Evolutionary conservation across 345 rosid species (phyloP).

Genomic region (Pseudoturritis turrita): DNA sequence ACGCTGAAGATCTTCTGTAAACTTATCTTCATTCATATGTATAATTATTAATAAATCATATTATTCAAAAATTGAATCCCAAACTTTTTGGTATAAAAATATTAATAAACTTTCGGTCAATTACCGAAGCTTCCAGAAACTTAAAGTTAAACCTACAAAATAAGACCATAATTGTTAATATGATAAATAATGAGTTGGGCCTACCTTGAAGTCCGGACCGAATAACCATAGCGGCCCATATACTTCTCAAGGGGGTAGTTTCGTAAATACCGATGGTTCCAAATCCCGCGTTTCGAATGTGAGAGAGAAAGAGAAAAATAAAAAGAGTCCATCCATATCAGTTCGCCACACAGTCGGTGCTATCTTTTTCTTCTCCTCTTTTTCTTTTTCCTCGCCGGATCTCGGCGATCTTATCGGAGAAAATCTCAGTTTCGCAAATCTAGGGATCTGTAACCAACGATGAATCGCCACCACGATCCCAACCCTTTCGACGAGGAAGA

Average conservation of each 20-base stretch:
- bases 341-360: slow-evolving; percentile 11
- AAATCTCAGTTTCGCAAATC: slow-evolving; percentile 14
- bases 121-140: no score
- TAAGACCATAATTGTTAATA: no score
- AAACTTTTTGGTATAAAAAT: no score
- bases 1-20: no score
- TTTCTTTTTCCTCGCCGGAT: not conserved
- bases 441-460: slow-evolving; percentile 41
- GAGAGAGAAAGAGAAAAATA: not conserved
- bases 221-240: slow-evolving; percentile 1
- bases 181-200: slow-evolving; percentile 6
- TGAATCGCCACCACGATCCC: slow-evolving; percentile 89
- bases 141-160: no score
- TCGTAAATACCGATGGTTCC: not conserved
- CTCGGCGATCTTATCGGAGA: slow-evolving; percentile 22
- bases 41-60: no score
- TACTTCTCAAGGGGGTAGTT: not conserved
- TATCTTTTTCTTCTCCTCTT: not conserved
- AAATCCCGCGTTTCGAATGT: slow-evolving; percentile 1
- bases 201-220: not conserved
- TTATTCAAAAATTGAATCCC: no score
- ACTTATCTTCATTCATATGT: no score
- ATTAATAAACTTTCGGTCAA: no score
- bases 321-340: not conserved
- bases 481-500: slow-evolving; percentile 86